Conservation (phyloP, 768 basidiomycete genomes). For the Coprinopsis strossmayeri region DNA sequence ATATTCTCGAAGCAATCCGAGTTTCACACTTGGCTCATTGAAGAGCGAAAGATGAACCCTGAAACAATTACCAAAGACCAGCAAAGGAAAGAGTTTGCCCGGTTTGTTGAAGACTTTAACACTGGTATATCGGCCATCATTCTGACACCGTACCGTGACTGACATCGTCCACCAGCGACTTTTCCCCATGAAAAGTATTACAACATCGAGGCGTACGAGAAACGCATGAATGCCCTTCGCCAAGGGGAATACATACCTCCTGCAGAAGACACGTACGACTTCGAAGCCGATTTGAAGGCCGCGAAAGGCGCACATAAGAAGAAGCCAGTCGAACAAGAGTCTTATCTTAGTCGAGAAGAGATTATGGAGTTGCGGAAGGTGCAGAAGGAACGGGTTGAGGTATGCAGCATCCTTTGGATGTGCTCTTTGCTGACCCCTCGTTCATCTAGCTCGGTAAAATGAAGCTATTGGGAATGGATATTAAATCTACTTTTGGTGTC, state of each 20-base stretch:
- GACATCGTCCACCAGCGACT: conserved; percentile 49
- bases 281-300: conserved; percentile 78
- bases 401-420: conserved; percentile 23
- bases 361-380: conserved; percentile 75
- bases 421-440: not conserved
- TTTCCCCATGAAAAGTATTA: conserved; percentile 95
- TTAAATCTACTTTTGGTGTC: conserved; percentile 80
- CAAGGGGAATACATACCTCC: conserved; percentile 80
- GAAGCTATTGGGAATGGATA: conserved; percentile 84
- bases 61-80: conserved; percentile 84
- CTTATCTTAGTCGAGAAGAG: conserved; percentile 73
- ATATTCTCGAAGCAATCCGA: conserved; percentile 80
- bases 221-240: conserved; percentile 77
- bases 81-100: conserved; percentile 77
- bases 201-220: conserved; percentile 80
- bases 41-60: conserved; percentile 87
- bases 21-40: conserved; percentile 89
- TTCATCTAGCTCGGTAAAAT: conserved; percentile 61
- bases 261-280: conserved; percentile 68
- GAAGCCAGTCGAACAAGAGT: conserved; percentile 58
- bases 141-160: not conserved
- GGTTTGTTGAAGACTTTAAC: conserved; percentile 80
- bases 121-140: conserved; percentile 42
- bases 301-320: conserved; percentile 68
- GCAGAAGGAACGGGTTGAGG: conserved; percentile 81